phyloP scores from a whole-genome alignment of 495 filamentous ascomycete species.

The Penicillium fimorum region DNA sequence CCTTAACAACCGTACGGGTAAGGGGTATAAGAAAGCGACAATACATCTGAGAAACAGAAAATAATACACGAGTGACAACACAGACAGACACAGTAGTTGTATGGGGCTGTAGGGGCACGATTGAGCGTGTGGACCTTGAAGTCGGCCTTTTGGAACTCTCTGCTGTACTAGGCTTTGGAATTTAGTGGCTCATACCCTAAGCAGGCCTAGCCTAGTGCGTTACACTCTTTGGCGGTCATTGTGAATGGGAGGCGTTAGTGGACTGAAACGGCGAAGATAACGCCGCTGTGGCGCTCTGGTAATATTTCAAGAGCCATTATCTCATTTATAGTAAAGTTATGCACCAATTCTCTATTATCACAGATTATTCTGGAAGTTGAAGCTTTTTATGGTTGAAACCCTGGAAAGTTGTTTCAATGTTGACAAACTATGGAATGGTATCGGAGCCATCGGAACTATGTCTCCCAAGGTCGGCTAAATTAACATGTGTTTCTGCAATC shows the following conservation, averaged over 20 bases:
- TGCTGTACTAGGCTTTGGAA: conserved; percentile 6
- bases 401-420: too few relatives aligned
- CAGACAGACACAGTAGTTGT: background rate
- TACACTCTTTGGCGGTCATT: conserved; percentile 67
- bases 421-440: background rate
- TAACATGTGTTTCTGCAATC: background rate
- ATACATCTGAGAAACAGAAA: background rate
- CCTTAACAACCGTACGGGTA: background rate
- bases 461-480: background rate
- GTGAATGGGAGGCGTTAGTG: conserved; percentile 28
- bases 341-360: background rate
- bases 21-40: too few relatives aligned
- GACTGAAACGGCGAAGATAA: background rate
- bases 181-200: background rate
- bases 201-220: conserved; percentile 38
- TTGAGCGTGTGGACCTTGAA: conserved; percentile 1
- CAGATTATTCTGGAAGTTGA: too few relatives aligned
- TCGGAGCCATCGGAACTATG: background rate
- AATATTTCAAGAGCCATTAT: background rate
- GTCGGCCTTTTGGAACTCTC: too few relatives aligned
- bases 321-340: background rate
- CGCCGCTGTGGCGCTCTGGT: background rate
- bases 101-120: conserved; percentile 2
- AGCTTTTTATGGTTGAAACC: background rate
- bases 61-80: background rate